Evolutionary conservation across 2,329 filamentous ascomycete genomes (phyloP).

Genomic region (Gliomastix tumulicola): DNA sequence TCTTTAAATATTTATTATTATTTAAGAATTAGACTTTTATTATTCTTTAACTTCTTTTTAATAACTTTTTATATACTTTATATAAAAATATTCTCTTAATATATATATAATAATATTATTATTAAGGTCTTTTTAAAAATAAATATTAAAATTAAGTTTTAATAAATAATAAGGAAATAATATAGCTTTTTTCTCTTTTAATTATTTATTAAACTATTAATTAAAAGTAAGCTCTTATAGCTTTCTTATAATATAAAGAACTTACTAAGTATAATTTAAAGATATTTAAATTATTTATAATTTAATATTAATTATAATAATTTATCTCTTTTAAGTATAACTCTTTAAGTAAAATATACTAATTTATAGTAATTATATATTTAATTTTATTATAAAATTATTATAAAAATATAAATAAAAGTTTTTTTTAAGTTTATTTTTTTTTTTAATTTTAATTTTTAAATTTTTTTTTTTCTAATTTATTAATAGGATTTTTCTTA

Average conservation of each 20-base stretch:
- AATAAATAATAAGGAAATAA: neutral
- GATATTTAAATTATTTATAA: neutral
- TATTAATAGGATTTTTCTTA: too few relatives aligned
- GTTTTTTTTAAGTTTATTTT: neutral
- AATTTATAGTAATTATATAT: neutral
- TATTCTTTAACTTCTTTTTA: too few relatives aligned
- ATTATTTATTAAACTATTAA: neutral
- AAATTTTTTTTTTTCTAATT: too few relatives aligned
- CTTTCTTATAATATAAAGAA: too few relatives aligned
- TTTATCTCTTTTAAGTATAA: too few relatives aligned
- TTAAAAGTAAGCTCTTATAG: neutral
- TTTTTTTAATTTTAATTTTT: neutral
- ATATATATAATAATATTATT: neutral
- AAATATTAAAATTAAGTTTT: conserved; percentile 1
- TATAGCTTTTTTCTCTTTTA: neutral
- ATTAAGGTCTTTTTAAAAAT: neutral
- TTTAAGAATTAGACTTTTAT: neutral
- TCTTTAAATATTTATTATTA: conserved; percentile 1
- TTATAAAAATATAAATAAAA: too few relatives aligned
- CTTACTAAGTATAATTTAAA: neutral
- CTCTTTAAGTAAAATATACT: neutral
- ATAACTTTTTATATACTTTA: conserved; percentile 1
- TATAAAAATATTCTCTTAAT: neutral
- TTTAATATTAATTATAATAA: neutral
- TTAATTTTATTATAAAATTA: neutral